Evolutionary conservation across 176 grass and related monocot genomes (phyloP), one percentile per base, ranked within the genome.

Genomic region (Hyparrhenia diplandra): DNA sequence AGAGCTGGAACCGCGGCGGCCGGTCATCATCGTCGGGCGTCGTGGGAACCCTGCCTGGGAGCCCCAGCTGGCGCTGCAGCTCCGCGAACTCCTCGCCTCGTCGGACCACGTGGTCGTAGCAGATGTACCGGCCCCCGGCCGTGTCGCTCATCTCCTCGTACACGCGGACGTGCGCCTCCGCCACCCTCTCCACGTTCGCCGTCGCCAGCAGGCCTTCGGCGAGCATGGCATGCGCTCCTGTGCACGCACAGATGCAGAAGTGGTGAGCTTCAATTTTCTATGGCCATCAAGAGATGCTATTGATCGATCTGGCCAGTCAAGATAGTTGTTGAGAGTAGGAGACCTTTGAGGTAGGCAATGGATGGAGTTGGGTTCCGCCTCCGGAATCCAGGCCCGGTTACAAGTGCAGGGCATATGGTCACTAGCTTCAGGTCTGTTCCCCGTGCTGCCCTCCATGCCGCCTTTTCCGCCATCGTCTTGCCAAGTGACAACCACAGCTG

Each of bases 281-380:
- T 28, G n/a, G 1, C 0, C 30, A n/a, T 54, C 10, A 17, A 24
- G 31, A 52, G 30, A 74, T 2, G 46, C 0, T 43, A 6, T 27
- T 70, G n/a, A 27, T 70, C 18, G 49, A 52, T 21, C 5, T 69
- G 23, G 67, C 67, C 13, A 40, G 21, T 27, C 10, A 69, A 31
- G 18, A 7, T 10, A 18, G 25, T 6, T 4, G 36, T 16, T 13
- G 47, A 51, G 16, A 49, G 46, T 18, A 49, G 69, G 8, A 39
- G 6, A 93, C 96, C 92, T 93, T 99, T 99, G 66, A 99, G 92
- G 87, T 95, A 99, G 45, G 96, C 96, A 30, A 99, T 93, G 51
- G 96, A 91, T 1, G 88, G 76, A 13, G 96, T 99, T 24, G 96
- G 86, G 83, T 99, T 99, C 24, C 92, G 90, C 35, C 92, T 64